Evolutionary conservation across 116 monocot genomes (phyloP), one percentile per base, ranked within the genome.

Genomic region (Papilionanthe hybrid): DNA sequence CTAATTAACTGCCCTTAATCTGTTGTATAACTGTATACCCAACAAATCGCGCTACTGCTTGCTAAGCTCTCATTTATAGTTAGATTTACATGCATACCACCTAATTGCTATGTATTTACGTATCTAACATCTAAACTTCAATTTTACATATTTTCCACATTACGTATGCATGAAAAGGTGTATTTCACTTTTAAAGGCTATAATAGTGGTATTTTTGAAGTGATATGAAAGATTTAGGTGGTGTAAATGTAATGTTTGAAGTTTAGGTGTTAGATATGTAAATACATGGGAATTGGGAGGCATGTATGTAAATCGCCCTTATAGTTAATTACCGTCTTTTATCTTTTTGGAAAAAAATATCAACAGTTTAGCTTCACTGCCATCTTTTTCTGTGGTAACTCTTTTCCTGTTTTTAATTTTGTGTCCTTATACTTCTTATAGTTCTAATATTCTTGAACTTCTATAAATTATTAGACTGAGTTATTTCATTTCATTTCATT

Each of bases 401-500:
- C 25, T 48, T 9, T 9, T 27, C 13, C 42, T 78, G 28, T 25
- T 78, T 25, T 41, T 15, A 17, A 67, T 75, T 78, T 18, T 42
- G 45, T 79, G 17, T 3, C 18, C 17, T 53, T 53, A 17, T 53
- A 17, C 22, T 71, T 42, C 7, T 58, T 73, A 42, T 32, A 9
- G 22, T 11, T 41, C 20, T 53, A 22, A 42, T 17, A 20, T 56
- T 49, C 19, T 56, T 25, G 22, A 76, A 44, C 37, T 50, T 23
- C 25, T 81, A 20, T 56, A 4, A 27, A 20, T 75, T 7, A 29
- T 69, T 41, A n/a, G 10, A 79, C 73, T 83, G 22, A 79, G 75
- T 42, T 43, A 67, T 67, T 84, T 77, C 42, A 43, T 69, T 57
- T 72, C 80, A 3, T 30, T 79, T 80, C 10, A 27, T 84, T 82